Evolutionary conservation across 768 basidiomycete genomes (phyloP).

Genomic region (Trametes sanguinea): DNA sequence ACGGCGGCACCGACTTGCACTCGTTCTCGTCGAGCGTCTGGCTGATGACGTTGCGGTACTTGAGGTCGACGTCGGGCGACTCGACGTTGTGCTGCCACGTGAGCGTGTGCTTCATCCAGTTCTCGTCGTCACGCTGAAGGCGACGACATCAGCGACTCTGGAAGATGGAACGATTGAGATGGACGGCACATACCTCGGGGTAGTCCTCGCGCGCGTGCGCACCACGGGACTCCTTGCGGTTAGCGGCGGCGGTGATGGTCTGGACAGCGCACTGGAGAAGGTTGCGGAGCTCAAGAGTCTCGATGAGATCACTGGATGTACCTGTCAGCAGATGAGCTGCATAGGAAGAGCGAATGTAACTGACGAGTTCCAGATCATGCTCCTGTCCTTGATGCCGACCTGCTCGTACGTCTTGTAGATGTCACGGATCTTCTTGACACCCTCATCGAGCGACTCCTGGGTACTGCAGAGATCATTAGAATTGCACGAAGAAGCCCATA

Average conservation of each 20-base stretch:
- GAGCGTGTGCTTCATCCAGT: conserved; percentile 95
- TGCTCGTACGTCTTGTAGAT: conserved; percentile 90
- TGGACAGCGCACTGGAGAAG: conserved; percentile 93
- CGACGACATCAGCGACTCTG: background rate
- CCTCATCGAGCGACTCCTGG: conserved; percentile 86
- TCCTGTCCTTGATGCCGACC: conserved; percentile 95
- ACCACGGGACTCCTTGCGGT: conserved; percentile 96
- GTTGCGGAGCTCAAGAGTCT: conserved; percentile 97
- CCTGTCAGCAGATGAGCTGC: background rate
- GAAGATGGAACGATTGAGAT: background rate
- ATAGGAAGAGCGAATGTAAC: conserved; percentile 32
- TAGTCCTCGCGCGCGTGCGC: conserved; percentile 98
- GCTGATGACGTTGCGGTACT: conserved; percentile 84
- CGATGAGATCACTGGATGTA: conserved; percentile 81
- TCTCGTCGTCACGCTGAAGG: conserved; percentile 81
- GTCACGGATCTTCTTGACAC: conserved; percentile 80
- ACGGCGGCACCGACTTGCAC: conserved; percentile 96
- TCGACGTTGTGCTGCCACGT: conserved; percentile 83
- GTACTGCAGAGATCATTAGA: conserved; percentile 52
- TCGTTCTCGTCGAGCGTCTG: conserved; percentile 93
- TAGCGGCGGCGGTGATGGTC: conserved; percentile 90
- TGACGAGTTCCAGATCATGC: conserved; percentile 99
- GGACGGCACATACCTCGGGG: conserved; percentile 69
- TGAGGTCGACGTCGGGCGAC: conserved; percentile 83
- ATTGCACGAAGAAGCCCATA: no score